Conservation (phyloP, 768 basidiomycete species). For the Tricholoma bakamatsutake region DNA sequence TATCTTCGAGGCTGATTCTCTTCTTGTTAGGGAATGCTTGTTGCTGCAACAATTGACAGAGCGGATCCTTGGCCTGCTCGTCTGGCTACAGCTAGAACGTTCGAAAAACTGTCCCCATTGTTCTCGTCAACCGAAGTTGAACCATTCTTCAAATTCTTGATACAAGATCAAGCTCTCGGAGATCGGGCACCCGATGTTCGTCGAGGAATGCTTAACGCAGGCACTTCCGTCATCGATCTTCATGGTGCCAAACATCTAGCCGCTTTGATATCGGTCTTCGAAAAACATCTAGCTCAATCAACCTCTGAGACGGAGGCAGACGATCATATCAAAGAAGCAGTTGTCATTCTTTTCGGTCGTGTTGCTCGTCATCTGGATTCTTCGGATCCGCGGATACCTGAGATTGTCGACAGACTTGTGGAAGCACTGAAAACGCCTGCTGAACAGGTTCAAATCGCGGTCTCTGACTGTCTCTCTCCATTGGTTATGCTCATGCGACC, state of each 20-base stretch:
- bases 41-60: constrained; percentile 79
- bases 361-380: constrained; percentile 83
- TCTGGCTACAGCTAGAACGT: constrained; percentile 62
- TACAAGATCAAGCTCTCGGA: constrained; percentile 82
- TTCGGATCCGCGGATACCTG: constrained; percentile 70
- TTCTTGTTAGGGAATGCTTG: constrained; percentile 77
- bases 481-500: constrained; percentile 68
- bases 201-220: constrained; percentile 82
- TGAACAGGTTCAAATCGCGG: constrained; percentile 94
- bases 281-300: constrained; percentile 58
- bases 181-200: constrained; percentile 81
- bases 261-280: constrained; percentile 76
- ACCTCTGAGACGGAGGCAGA: constrained; percentile 61
- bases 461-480: constrained; percentile 91
- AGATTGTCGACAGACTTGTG: constrained; percentile 78
- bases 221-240: constrained; percentile 72
- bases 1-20: neutral
- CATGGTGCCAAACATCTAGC: constrained; percentile 72
- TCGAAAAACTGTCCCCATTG: constrained; percentile 60
- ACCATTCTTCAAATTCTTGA: constrained; percentile 79
- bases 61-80: constrained; percentile 86
- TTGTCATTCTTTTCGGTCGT: constrained; percentile 91
- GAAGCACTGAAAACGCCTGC: constrained; percentile 90
- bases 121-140: constrained; percentile 59
- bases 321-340: constrained; percentile 91